These are phyloP conservation scores for Ambrosia artemisiifolia DNA, from an alignment of 129 eudicot genomes.

Conservation along the genomic window DNA sequence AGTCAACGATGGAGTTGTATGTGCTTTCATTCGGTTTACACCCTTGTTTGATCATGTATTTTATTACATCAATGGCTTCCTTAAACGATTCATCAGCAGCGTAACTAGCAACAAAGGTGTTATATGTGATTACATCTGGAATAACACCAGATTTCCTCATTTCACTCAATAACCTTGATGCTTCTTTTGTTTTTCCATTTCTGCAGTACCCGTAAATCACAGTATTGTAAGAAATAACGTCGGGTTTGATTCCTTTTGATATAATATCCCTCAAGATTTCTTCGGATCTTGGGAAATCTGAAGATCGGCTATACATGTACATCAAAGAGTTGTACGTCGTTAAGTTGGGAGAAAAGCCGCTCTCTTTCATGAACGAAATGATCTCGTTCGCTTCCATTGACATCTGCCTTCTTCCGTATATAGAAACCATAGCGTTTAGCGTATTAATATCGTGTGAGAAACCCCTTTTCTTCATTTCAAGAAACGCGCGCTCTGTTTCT, in stretches of 20 bases:
- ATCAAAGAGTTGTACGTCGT: constrained; percentile 81
- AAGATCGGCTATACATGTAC: constrained; percentile 82
- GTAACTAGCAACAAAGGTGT: constrained; percentile 78
- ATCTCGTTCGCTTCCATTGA: constrained; percentile 61
- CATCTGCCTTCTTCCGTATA: constrained; percentile 84
- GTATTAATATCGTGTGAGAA: constrained; percentile 52
- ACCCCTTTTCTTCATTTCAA: constrained; percentile 57
- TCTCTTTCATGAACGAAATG: constrained; percentile 54
- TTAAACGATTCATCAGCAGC: constrained; percentile 65
- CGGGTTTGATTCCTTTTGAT: constrained; percentile 62
- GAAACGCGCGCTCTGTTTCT: constrained; percentile 76
- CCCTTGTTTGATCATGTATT: constrained; percentile 80
- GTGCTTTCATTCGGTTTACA: constrained; percentile 79
- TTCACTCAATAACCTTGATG: constrained; percentile 61
- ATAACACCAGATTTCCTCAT: constrained; percentile 57
- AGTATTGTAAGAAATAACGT: constrained; percentile 78
- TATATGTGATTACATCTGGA: constrained; percentile 78
- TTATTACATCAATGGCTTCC: constrained; percentile 78
- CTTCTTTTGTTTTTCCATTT: constrained; percentile 72
- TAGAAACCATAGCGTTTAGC: constrained; percentile 80
- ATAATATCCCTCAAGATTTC: constrained; percentile 61
- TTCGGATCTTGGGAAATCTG: constrained; percentile 62
- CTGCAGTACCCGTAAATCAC: constrained; percentile 83
- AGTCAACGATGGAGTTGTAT: constrained; percentile 72
- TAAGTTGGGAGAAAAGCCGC: constrained; percentile 76